Base-by-base conservation (phyloP, 805 yeast genomes). In the Pichia occidentalis region DNA sequence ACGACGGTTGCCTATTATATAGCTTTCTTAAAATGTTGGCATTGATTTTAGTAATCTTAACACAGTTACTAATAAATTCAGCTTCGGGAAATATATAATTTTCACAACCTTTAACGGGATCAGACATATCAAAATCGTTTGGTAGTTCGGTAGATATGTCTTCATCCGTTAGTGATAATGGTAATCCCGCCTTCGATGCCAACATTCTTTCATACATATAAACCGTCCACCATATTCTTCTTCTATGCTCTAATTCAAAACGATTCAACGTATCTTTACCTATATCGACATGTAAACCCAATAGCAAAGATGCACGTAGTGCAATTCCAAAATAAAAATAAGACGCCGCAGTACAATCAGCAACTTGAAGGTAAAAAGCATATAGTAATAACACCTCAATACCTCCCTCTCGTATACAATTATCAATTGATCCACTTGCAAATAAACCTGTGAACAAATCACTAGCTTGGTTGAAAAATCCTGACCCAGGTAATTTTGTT, bases 231-330 rank as follows among this genome's bases (percentile, higher is more conserved):
- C 63, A 62, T 17, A 62, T 43, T 22, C 67, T 40, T 36, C 65
- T 47, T 32, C 65, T 46, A 51, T 74, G 80, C 42, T 74, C 80
- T 42, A 74, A 53, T 43, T 74, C 78, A 48, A 67, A 72, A 24
- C 76, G 52, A 46, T 68, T 68, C 33, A 73, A 48, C 21, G 64
- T 57, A 45, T 77, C 85, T 48, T 76, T 75, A 43, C 81, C 88
- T 7, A 85, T 79, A 60, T 83, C 92, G 3, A 83, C 92, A 56
- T 83, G 94, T 77, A 81, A 71, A 2, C 94, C 94, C 19, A 82
- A 57, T 32, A 82, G 75, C 38, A 83, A 62, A 7, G 86, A 77
- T 0, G 88, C 77, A 41, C 88, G 65, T 25, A 83, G 56, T 0
- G 90, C 90, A 42, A 79, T 68, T 3, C 88, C 88, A 58, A 83